These are phyloP conservation scores for Neofusicoccum laricinum DNA, from an alignment of 2,329 filamentous ascomycete species.

Conservation along the genomic window DNA sequence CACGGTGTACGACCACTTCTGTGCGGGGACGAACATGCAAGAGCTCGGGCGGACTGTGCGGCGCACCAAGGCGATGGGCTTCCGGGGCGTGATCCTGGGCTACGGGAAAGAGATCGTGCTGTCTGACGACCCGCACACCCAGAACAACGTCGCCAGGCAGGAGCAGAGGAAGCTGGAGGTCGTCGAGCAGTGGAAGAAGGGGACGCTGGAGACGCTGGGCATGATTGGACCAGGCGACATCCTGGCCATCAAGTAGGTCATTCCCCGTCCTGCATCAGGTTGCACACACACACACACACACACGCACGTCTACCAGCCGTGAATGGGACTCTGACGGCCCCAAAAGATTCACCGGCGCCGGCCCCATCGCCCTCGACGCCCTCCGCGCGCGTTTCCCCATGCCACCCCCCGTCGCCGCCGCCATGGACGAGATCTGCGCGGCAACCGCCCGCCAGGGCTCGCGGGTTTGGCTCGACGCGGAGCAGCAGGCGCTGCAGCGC, in stretches of 20 bases:
- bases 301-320: no score
- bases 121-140: constrained; percentile 17
- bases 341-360: constrained; percentile 73
- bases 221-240: constrained; percentile 46
- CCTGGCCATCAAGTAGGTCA: constrained; percentile 47
- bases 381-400: constrained; percentile 64
- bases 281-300: no score
- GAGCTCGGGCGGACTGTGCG: constrained; percentile 66
- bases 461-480: constrained; percentile 76
- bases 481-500: constrained; percentile 73
- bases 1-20: constrained; percentile 88
- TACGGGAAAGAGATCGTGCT: constrained; percentile 68
- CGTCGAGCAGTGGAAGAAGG: constrained; percentile 65
- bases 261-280: no score
- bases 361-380: constrained; percentile 65
- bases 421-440: constrained; percentile 62
- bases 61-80: constrained; percentile 66
- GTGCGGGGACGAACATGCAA: constrained; percentile 69
- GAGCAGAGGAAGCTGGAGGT: constrained; percentile 52
- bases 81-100: constrained; percentile 78
- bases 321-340: no score
- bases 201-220: constrained; percentile 67
- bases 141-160: background rate
- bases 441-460: constrained; percentile 67
- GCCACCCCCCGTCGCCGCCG: constrained; percentile 65